These are phyloP conservation scores for Auriscalpium vulgare DNA, from an alignment of 768 basidiomycete genomes.

Conservation along the genomic window DNA sequence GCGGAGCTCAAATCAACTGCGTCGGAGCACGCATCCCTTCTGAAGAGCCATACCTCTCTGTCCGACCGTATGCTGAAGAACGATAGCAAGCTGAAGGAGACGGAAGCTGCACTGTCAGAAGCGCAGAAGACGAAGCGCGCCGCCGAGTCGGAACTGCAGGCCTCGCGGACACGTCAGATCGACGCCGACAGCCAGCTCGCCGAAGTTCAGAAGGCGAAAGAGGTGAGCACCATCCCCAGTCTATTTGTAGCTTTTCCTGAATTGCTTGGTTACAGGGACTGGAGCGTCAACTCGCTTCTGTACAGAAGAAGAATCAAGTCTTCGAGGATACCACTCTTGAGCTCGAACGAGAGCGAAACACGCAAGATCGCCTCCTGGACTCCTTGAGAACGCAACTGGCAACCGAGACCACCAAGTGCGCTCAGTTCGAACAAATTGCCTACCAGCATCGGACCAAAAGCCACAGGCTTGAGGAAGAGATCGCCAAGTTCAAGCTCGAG, in stretches of 20 bases:
- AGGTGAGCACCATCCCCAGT: constrained; percentile 40
- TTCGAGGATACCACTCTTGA: constrained; percentile 86
- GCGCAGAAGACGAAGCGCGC: constrained; percentile 62
- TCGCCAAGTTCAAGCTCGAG: constrained; percentile 68
- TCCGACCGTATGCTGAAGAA: constrained; percentile 48
- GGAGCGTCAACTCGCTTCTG: constrained; percentile 66
- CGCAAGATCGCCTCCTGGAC: constrained; percentile 68
- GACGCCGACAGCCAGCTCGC: constrained; percentile 59
- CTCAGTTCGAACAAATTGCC: constrained; percentile 62
- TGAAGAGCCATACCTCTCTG: constrained; percentile 57
- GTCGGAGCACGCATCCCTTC: constrained; percentile 52
- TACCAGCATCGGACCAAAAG: constrained; percentile 65
- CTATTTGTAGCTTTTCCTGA: background rate
- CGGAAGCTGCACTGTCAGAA: constrained; percentile 42
- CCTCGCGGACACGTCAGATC: constrained; percentile 58
- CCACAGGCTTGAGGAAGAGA: constrained; percentile 55
- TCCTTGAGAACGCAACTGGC: constrained; percentile 65
- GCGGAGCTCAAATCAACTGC: constrained; percentile 61
- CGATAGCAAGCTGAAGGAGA: constrained; percentile 41
- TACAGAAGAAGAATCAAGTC: constrained; percentile 71
- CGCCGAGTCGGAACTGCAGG: constrained; percentile 65
- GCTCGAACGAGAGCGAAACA: constrained; percentile 73
- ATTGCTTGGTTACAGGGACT: constrained; percentile 39
- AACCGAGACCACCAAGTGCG: constrained; percentile 60
- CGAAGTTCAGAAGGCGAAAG: constrained; percentile 57